Evolutionary conservation across 169 alveolate genomes (phyloP).

Genomic region (Babesia gibsoni): DNA sequence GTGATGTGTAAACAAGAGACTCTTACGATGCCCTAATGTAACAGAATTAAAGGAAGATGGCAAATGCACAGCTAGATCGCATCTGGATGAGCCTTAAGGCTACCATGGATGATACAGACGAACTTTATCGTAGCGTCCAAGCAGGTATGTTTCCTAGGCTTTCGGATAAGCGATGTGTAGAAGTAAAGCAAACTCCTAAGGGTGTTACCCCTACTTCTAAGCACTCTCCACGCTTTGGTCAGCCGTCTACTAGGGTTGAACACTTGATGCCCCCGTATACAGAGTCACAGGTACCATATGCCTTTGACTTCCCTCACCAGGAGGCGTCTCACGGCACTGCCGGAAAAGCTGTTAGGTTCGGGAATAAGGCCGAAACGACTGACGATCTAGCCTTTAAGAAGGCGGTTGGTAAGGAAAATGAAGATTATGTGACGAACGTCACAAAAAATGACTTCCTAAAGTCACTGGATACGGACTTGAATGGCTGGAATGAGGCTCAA

Average conservation of each 20-base stretch:
- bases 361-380: too few relatives aligned
- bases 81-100: conserved; percentile 16
- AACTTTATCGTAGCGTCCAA: conserved; percentile 21
- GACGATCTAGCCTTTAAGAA: too few relatives aligned
- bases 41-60: conserved; percentile 1
- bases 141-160: not conserved
- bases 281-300: not conserved
- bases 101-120: conserved; percentile 22
- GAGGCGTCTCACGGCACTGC: too few relatives aligned
- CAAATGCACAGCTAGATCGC: conserved; percentile 25
- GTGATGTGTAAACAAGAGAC: too few relatives aligned
- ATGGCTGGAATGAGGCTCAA: conserved; percentile 34
- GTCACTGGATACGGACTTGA: conserved; percentile 17
- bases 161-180: not conserved
- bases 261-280: conserved; percentile 3
- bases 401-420: too few relatives aligned
- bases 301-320: too few relatives aligned
- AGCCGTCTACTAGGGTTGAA: not conserved
- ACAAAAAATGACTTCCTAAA: conserved; percentile 10
- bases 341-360: too few relatives aligned
- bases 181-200: not conserved
- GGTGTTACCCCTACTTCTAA: not conserved
- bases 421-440: conserved; percentile 18
- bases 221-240: not conserved
- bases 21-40: not conserved